Evolutionary conservation across 139 green algal species (phyloP).

Genomic region (Chlorella sp.): DNA sequence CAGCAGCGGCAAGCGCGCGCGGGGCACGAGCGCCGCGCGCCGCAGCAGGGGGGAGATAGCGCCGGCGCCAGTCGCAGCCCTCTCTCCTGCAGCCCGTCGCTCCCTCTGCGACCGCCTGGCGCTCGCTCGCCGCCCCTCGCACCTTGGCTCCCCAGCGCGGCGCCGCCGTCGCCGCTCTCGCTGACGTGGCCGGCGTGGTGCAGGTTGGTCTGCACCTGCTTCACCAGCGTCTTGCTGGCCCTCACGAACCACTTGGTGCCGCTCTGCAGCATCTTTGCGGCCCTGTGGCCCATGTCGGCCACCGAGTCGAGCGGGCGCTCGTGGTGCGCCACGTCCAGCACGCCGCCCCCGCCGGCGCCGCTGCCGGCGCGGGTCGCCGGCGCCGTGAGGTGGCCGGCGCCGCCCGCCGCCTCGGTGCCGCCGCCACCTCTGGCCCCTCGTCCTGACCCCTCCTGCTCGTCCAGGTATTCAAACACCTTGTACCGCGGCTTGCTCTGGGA

Average conservation of each 20-base stretch:
- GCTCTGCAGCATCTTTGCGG: slow-evolving; percentile 30
- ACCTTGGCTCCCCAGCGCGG: neutral
- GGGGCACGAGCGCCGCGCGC: too few relatives aligned
- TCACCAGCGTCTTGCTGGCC: slow-evolving; percentile 35
- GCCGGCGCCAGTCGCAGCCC: too few relatives aligned
- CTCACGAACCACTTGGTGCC: slow-evolving; percentile 41
- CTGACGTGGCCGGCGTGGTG: neutral
- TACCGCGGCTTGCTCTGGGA: neutral
- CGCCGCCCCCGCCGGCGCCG: neutral
- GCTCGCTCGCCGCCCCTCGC: neutral
- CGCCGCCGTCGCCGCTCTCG: neutral
- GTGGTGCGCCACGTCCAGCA: neutral
- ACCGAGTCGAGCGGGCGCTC: slow-evolving; percentile 3
- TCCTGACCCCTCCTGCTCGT: neutral
- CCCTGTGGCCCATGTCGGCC: slow-evolving; percentile 23
- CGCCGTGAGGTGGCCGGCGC: neutral
- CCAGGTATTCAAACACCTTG: slow-evolving; percentile 17
- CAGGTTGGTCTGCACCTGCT: slow-evolving; percentile 32
- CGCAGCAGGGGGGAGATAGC: too few relatives aligned
- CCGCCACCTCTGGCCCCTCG: neutral
- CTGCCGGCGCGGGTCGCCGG: neutral
- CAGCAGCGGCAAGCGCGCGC: too few relatives aligned
- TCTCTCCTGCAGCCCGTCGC: too few relatives aligned
- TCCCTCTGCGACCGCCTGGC: neutral
- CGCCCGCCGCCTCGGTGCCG: neutral